Evolutionary conservation across 2,329 filamentous ascomycete species (phyloP).

Genomic region (Amauroascus niger): DNA sequence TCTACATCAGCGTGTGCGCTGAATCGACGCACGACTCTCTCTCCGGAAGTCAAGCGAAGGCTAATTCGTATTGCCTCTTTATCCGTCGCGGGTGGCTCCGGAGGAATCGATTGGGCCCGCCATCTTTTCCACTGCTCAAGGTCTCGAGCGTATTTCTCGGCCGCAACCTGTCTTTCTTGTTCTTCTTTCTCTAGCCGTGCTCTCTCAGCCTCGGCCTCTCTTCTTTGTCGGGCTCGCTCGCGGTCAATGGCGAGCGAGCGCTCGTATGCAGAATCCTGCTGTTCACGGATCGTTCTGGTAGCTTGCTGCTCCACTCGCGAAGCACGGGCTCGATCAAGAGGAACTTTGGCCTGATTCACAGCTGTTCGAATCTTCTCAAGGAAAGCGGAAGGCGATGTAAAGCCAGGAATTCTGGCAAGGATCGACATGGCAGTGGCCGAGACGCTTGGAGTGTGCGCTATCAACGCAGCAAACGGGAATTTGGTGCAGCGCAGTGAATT

Average conservation of each 20-base stretch:
- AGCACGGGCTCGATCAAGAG: slow-evolving; percentile 64
- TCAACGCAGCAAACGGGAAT: slow-evolving; percentile 78
- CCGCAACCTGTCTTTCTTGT: slow-evolving; percentile 53
- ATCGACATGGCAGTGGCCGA: slow-evolving; percentile 84
- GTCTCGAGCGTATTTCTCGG: slow-evolving; percentile 47
- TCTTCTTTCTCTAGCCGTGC: slow-evolving; percentile 57
- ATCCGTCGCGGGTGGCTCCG: slow-evolving; percentile 56
- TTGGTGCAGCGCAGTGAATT: slow-evolving; percentile 79
- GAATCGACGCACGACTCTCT: slow-evolving; percentile 71
- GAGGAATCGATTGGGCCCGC: slow-evolving; percentile 57
- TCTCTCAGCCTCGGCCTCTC: slow-evolving; percentile 60
- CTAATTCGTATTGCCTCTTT: slow-evolving; percentile 65
- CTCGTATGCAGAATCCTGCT: slow-evolving; percentile 92
- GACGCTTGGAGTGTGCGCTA: slow-evolving; percentile 78
- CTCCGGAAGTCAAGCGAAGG: slow-evolving; percentile 53
- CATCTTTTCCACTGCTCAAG: slow-evolving; percentile 66
- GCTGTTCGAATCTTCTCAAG: slow-evolving; percentile 63
- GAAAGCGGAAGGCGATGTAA: slow-evolving; percentile 60
- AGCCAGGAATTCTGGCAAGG: slow-evolving; percentile 66
- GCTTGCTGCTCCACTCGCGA: slow-evolving; percentile 71
- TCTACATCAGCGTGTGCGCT: slow-evolving; percentile 60
- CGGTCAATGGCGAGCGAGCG: slow-evolving; percentile 78
- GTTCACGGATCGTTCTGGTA: slow-evolving; percentile 66
- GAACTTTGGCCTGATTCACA: slow-evolving; percentile 64
- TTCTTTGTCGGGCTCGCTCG: slow-evolving; percentile 66